Evolutionary conservation across 2,329 filamentous ascomycete genomes (phyloP).

Genomic region (Fusarium cyanostomum): DNA sequence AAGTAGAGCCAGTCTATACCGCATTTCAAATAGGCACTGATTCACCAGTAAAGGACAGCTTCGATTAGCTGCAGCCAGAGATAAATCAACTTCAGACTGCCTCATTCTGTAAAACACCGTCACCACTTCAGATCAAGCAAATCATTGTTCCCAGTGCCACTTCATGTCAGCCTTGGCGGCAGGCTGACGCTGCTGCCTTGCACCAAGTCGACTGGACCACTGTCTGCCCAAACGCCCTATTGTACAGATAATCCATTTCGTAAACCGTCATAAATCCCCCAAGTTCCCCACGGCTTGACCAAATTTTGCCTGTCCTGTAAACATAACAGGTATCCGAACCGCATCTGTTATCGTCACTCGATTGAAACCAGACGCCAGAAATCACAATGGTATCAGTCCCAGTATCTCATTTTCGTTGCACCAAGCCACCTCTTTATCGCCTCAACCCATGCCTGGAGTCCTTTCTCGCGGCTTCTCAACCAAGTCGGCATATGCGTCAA

Average conservation of each 20-base stretch:
- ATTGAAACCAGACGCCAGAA: constrained; percentile 20
- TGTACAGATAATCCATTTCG: constrained; percentile 24
- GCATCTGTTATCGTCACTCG: not conserved
- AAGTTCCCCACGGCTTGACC: not conserved
- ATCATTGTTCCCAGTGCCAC: not conserved
- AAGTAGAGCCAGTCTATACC: no score
- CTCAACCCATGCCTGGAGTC: constrained; percentile 45
- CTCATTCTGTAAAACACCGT: not conserved
- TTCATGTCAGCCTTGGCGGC: not conserved
- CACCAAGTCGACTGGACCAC: not conserved
- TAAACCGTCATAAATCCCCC: constrained; percentile 14
- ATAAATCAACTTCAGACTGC: not conserved
- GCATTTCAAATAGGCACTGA: no score
- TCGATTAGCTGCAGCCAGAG: no score
- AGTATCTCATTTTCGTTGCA: not conserved
- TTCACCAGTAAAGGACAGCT: no score
- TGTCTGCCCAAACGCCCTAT: constrained; percentile 19
- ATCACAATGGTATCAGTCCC: not conserved
- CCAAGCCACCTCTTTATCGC: not conserved
- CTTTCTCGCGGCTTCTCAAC: constrained; percentile 64
- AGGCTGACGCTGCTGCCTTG: no score
- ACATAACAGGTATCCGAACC: not conserved
- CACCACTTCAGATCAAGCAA: not conserved
- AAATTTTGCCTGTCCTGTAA: not conserved
- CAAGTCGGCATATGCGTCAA: constrained; percentile 66